Percentiles rank a stretch among this genome's conserved stretches.
Conservation (phyloP, 2,329 filamentous ascomycete species). For the Aspergillus alliaceus region DNA sequence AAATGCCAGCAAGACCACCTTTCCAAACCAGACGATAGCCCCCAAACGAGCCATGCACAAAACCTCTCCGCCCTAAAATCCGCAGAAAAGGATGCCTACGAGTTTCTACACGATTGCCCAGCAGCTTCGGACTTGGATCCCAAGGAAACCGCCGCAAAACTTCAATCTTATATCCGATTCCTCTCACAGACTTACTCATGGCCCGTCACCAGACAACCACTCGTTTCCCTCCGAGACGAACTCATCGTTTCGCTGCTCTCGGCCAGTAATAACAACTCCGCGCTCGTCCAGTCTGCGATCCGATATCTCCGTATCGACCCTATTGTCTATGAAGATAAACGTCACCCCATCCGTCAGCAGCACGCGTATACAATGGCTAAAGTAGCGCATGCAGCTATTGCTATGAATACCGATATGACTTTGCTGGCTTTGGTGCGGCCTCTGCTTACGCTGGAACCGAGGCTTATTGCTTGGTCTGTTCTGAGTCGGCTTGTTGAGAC, state of each 20-base stretch:
- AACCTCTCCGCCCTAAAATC: slow-evolving; percentile 15
- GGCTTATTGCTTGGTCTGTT: slow-evolving; percentile 36
- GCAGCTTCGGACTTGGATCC: slow-evolving; percentile 18
- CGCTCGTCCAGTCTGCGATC: slow-evolving; percentile 53
- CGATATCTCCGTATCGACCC: slow-evolving; percentile 55
- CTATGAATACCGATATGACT: no score
- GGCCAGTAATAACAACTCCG: slow-evolving; percentile 43
- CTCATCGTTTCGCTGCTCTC: slow-evolving; percentile 52
- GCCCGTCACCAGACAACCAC: slow-evolving; percentile 55
- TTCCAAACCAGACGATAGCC: slow-evolving; percentile 19
- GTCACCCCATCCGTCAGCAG: slow-evolving; percentile 57
- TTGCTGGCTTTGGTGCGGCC: no score
- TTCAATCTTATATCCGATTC: slow-evolving; percentile 42
- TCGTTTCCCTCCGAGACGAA: slow-evolving; percentile 54
- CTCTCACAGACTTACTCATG: slow-evolving; percentile 43
- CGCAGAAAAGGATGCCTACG: slow-evolving; percentile 22
- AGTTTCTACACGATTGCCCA: slow-evolving; percentile 23
- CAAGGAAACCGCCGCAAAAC: slow-evolving; percentile 30
- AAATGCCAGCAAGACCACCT: slow-evolving; percentile 44
- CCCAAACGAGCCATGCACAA: neutral
- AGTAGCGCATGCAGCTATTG: no score
- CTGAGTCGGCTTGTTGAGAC: slow-evolving; percentile 27
- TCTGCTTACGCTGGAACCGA: no score
- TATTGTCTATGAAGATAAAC: slow-evolving; percentile 47
- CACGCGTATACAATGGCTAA: slow-evolving; percentile 40